Evolutionary conservation across 2,329 filamentous ascomycete genomes (phyloP).

Genomic region (Trichoderma sp.): DNA sequence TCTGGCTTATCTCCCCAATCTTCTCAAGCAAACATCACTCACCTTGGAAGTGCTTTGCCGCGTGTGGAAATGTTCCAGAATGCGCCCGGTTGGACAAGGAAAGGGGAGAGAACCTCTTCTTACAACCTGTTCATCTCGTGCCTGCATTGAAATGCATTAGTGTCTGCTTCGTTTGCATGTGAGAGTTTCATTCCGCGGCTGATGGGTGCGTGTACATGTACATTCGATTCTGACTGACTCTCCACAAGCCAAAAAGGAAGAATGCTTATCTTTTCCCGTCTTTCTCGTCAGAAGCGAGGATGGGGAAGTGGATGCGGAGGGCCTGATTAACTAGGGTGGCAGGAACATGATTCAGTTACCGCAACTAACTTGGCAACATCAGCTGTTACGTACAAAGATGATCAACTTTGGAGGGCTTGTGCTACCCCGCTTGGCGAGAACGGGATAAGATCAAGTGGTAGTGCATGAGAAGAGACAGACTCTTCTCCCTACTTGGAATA

Average conservation of each 20-base stretch:
- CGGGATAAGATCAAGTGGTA: background rate
- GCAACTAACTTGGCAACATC: background rate
- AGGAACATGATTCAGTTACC: conserved; percentile 11
- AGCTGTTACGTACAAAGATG: conserved; percentile 16
- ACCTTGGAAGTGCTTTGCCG: background rate
- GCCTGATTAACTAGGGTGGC: background rate
- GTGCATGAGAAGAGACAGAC: background rate
- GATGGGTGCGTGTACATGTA: background rate
- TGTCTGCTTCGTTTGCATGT: background rate
- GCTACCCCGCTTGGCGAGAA: background rate
- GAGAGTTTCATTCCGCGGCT: background rate
- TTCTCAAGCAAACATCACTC: background rate
- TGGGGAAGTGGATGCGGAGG: background rate
- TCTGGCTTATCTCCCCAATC: background rate
- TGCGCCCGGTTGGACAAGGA: background rate
- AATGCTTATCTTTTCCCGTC: conserved; percentile 9
- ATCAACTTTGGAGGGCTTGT: background rate
- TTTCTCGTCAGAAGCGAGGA: background rate
- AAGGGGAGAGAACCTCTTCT: background rate
- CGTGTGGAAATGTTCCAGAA: conserved; percentile 13
- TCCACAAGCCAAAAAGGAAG: background rate
- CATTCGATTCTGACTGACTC: background rate
- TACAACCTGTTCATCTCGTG: background rate
- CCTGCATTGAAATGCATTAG: conserved; percentile 3
- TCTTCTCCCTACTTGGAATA: background rate